These are phyloP conservation scores for Conringia planisiliqua DNA, from an alignment of 345 rosid genomes.

Conservation along the genomic window DNA sequence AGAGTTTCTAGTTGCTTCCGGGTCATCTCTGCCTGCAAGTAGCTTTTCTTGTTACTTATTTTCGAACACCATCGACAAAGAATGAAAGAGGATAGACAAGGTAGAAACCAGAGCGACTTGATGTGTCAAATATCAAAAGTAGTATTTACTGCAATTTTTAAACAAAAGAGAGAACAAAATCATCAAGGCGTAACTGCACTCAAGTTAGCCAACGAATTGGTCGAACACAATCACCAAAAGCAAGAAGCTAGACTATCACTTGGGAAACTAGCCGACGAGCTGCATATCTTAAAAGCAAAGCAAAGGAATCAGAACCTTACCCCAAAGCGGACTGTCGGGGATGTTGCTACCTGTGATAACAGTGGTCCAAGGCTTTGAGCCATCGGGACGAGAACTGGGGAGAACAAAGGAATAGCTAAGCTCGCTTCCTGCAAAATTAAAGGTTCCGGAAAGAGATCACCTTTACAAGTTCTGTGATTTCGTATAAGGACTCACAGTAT, in stretches of 20 bases:
- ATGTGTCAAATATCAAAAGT: conserved; percentile 5
- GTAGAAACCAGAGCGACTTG: background rate
- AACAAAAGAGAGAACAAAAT: background rate
- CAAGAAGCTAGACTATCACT: background rate
- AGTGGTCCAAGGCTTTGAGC: conserved; percentile 93
- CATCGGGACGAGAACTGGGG: conserved; percentile 88
- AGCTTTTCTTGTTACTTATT: conserved; percentile 4
- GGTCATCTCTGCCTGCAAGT: conserved; percentile 90
- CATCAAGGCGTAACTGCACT: background rate
- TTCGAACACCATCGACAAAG: background rate
- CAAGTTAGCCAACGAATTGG: background rate
- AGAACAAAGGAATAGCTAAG: conserved; percentile 85
- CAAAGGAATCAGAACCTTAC: conserved; percentile 45
- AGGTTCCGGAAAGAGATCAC: background rate
- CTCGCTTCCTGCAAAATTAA: conserved; percentile 74
- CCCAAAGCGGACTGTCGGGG: conserved; percentile 82
- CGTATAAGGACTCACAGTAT: background rate
- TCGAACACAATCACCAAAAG: background rate
- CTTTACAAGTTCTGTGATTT: background rate
- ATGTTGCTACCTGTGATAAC: conserved; percentile 67
- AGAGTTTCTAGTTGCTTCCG: conserved; percentile 83
- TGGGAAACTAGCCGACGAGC: background rate
- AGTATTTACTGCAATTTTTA: background rate
- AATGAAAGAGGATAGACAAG: background rate
- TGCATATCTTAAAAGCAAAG: background rate